Evolutionary conservation across 1,139 yeast genomes (phyloP).

Genomic region (Geotrichum macrosporum): DNA sequence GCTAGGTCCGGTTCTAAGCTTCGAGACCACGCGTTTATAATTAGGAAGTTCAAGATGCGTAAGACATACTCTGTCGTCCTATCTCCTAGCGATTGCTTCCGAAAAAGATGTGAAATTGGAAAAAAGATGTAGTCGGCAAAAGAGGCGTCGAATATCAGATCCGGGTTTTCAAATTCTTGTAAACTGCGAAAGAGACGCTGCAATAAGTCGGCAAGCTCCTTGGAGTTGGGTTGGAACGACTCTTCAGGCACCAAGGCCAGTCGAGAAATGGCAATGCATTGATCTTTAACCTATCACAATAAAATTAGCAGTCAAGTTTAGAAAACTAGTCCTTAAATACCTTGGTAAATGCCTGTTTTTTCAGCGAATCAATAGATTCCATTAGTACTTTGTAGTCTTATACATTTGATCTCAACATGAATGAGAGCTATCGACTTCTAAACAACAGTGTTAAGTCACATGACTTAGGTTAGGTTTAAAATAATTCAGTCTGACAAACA

Average conservation of each 20-base stretch:
- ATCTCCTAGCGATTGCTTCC: slow-evolving; percentile 42
- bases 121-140: slow-evolving; percentile 61
- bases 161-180: slow-evolving; percentile 22
- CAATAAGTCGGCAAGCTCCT: slow-evolving; percentile 36
- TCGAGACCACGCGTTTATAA: slow-evolving; percentile 49
- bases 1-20: slow-evolving; percentile 42
- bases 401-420: neutral
- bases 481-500: neutral
- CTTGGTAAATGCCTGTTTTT: slow-evolving; percentile 10
- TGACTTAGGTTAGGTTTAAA: slow-evolving; percentile 1
- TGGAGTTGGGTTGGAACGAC: slow-evolving; percentile 35
- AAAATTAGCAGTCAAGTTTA: neutral
- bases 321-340: neutral
- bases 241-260: slow-evolving; percentile 42
- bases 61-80: slow-evolving; percentile 45
- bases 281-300: slow-evolving; percentile 20
- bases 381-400: neutral
- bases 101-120: slow-evolving; percentile 53
- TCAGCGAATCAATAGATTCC: neutral
- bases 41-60: slow-evolving; percentile 42
- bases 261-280: slow-evolving; percentile 44
- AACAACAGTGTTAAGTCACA: neutral
- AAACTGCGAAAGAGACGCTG: slow-evolving; percentile 22
- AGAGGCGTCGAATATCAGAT: slow-evolving; percentile 36
- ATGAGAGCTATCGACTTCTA: neutral